Percentiles rank a stretch among this genome's conserved stretches.
These are phyloP conservation scores for Russula earlei DNA, from an alignment of 768 basidiomycete species.

Conservation along the genomic window DNA sequence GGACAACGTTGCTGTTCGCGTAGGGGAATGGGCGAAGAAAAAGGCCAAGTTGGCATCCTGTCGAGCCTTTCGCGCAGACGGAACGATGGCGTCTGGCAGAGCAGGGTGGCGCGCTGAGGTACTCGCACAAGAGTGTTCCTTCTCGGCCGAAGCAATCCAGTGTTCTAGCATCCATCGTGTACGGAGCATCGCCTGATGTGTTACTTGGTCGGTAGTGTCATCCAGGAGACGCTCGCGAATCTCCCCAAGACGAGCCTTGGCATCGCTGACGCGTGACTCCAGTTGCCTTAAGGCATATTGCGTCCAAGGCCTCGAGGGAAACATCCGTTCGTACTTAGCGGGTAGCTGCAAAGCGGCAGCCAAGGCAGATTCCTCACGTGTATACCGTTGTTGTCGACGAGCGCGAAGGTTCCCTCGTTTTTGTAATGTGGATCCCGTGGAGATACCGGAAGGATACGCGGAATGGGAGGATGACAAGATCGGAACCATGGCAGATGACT, in stretches of 20 bases:
- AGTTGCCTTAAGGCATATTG: slow-evolving; percentile 6
- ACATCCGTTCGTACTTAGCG: slow-evolving; percentile 1
- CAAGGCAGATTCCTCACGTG: slow-evolving; percentile 12
- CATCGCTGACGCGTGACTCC: slow-evolving; percentile 2
- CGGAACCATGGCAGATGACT: not conserved
- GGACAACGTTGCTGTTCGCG: not conserved
- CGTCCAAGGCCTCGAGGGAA: slow-evolving; percentile 2
- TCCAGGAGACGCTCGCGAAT: slow-evolving; percentile 12
- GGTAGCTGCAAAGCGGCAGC: not conserved
- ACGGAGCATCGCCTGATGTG: slow-evolving; percentile 5
- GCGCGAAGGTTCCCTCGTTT: not conserved
- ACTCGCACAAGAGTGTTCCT: not conserved
- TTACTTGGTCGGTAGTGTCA: not conserved
- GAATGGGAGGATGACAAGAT: not conserved
- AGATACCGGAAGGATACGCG: not conserved
- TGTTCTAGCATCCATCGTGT: slow-evolving; percentile 18
- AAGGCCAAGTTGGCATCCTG: slow-evolving; percentile 13
- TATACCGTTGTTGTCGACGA: slow-evolving; percentile 11
- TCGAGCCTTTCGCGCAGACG: not conserved
- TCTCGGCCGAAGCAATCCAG: slow-evolving; percentile 11
- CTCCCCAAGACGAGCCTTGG: slow-evolving; percentile 10
- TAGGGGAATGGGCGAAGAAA: slow-evolving; percentile 19
- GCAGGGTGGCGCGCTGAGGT: not conserved
- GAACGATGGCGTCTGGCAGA: not conserved
- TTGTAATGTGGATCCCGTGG: not conserved